phyloP scores from a whole-genome alignment of 2,329 filamentous ascomycete genomes.

The Xylaria arbuscula region DNA sequence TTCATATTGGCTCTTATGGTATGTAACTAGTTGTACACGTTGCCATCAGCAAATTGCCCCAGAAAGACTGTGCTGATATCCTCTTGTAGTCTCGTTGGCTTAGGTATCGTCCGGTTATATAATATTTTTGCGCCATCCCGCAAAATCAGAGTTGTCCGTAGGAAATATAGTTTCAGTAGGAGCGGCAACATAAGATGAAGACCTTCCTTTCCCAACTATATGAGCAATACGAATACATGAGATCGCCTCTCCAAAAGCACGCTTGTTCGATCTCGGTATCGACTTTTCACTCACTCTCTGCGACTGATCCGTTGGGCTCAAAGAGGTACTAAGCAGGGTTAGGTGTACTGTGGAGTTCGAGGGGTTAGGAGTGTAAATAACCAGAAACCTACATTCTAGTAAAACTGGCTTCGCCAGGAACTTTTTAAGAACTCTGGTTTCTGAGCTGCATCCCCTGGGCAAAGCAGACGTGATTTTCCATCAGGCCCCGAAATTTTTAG shows the following conservation, averaged over 20 bases:
- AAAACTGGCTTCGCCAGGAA: not conserved
- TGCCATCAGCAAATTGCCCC: not conserved
- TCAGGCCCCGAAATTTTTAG: not conserved
- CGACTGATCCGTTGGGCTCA: not conserved
- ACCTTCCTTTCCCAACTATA: not conserved
- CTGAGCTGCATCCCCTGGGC: not conserved
- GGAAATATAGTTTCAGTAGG: not conserved
- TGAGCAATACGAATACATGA: not conserved
- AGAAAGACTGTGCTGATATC: not conserved
- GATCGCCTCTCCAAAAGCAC: not conserved
- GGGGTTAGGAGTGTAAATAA: not conserved
- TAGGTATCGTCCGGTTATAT: slow-evolving; percentile 1
- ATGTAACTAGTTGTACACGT: not conserved
- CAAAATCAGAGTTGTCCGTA: not conserved
- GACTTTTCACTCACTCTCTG: not conserved
- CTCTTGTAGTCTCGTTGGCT: not conserved
- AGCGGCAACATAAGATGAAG: no score
- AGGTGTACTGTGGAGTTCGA: no score
- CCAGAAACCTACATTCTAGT: not conserved
- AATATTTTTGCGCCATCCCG: not conserved
- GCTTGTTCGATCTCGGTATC: not conserved
- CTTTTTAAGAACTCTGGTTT: not conserved
- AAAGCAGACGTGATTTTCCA: not conserved
- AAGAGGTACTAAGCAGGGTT: not conserved
- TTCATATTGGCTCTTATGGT: slow-evolving; percentile 3